Evolutionary conservation across 768 basidiomycete genomes (phyloP).

Genomic region (Boletus speciosus): DNA sequence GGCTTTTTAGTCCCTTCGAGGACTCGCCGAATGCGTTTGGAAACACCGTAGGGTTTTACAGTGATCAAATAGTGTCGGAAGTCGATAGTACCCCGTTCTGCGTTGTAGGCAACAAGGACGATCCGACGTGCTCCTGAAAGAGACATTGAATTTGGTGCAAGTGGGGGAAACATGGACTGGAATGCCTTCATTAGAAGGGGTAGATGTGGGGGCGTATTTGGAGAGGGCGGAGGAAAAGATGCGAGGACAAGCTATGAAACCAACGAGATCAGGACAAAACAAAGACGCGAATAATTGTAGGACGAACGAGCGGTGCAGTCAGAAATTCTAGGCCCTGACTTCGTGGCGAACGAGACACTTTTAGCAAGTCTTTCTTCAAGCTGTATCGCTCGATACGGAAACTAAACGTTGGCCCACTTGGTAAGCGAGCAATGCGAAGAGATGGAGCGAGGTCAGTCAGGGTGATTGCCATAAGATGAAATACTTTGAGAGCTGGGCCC

Average conservation of each 20-base stretch:
- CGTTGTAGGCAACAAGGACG: conserved; percentile 89
- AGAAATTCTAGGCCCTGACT: conserved; percentile 87
- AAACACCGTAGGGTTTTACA: conserved; percentile 91
- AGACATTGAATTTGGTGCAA: conserved; percentile 73
- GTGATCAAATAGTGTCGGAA: conserved; percentile 94
- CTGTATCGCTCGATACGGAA: conserved; percentile 93
- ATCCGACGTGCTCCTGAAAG: conserved; percentile 91
- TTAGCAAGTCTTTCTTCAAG: conserved; percentile 78
- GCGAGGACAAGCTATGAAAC: conserved; percentile 73
- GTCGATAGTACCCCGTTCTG: conserved; percentile 81
- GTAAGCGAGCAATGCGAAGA: conserved; percentile 80
- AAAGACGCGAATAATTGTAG: background rate
- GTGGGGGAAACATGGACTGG: conserved; percentile 93
- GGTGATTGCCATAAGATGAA: conserved; percentile 91
- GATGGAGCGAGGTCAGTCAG: conserved; percentile 83
- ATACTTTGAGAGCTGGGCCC: conserved; percentile 85
- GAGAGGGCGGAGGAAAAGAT: conserved; percentile 75
- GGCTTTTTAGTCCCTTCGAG: conserved; percentile 57
- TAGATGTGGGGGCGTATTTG: conserved; percentile 76
- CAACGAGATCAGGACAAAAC: background rate
- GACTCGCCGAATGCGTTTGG: conserved; percentile 83
- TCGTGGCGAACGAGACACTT: conserved; percentile 60
- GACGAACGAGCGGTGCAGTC: conserved; percentile 81
- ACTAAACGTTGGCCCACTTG: conserved; percentile 89
- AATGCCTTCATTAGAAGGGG: conserved; percentile 93